Percentiles rank a stretch among this genome's conserved stretches.
These are phyloP conservation scores for Globisporangium parvum DNA, from an alignment of 352 stramenopile genomes.

Conservation along the genomic window DNA sequence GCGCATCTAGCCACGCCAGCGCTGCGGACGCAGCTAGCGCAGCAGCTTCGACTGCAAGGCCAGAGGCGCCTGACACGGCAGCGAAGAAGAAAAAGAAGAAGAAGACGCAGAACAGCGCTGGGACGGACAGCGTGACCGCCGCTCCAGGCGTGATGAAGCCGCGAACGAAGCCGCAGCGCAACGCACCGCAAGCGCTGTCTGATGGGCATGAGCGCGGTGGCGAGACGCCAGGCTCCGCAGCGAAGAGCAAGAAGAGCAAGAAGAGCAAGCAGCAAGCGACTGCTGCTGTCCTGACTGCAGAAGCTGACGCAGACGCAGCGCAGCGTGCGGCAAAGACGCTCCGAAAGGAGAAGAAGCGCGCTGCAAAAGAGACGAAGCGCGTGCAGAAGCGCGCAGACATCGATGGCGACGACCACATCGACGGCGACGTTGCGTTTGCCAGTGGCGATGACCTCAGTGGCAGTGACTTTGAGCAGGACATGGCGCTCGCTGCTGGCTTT, in stretches of 20 bases:
- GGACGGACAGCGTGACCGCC: not conserved
- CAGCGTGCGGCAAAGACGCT: slow-evolving; percentile 13
- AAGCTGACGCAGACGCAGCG: slow-evolving; percentile 17
- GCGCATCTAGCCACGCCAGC: not conserved
- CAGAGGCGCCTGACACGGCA: not conserved
- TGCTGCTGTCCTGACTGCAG: not conserved
- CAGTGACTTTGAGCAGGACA: slow-evolving; percentile 14
- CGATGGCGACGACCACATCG: slow-evolving; percentile 22
- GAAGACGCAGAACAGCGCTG: not conserved
- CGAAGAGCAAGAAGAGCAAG: not conserved
- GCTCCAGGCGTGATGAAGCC: not conserved
- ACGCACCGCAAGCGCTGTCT: not conserved
- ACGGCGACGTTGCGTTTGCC: slow-evolving; percentile 21
- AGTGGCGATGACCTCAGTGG: slow-evolving; percentile 12
- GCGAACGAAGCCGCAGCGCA: not conserved
- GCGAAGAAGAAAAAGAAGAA: not conserved
- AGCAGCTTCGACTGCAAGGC: not conserved
- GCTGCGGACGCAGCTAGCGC: too few relatives aligned
- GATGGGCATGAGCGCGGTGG: too few relatives aligned
- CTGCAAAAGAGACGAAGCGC: slow-evolving; percentile 21
- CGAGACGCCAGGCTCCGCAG: too few relatives aligned
- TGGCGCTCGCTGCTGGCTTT: slow-evolving; percentile 20
- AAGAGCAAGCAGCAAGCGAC: not conserved
- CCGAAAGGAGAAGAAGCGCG: slow-evolving; percentile 11
- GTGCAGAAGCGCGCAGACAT: slow-evolving; percentile 24